phyloP scores from a whole-genome alignment of 176 grass and related monocot genomes.

The Stipa capillata region DNA sequence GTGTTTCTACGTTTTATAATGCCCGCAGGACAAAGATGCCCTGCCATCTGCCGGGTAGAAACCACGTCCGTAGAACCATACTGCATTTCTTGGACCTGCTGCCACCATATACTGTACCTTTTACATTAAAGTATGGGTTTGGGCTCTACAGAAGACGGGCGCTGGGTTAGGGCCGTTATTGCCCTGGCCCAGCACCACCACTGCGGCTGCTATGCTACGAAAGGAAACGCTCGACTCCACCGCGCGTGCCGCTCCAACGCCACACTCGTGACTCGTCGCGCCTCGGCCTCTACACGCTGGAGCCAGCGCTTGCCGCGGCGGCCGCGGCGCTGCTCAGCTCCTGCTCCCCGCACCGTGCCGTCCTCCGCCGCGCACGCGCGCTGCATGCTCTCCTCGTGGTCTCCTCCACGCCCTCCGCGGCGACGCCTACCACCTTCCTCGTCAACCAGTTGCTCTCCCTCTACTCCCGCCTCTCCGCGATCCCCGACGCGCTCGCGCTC shows the following conservation, averaged over 20 bases:
- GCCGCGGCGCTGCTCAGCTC: conserved; percentile 43
- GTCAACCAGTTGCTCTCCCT: conserved; percentile 74
- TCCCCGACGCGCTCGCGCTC: conserved; percentile 53
- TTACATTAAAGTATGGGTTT: no score
- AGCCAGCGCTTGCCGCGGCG: conserved; percentile 44
- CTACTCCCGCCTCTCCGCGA: conserved; percentile 39
- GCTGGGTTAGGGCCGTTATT: no score
- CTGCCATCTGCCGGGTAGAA: no score
- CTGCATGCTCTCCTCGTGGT: conserved; percentile 63
- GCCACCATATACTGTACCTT: no score
- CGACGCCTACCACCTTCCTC: conserved; percentile 41
- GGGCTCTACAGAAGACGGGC: no score
- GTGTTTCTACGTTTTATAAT: no score
- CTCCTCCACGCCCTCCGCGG: conserved; percentile 24
- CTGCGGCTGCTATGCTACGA: not conserved
- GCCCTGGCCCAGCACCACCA: no score
- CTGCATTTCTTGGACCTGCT: no score
- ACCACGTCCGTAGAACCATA: no score
- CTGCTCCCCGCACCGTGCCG: conserved; percentile 3
- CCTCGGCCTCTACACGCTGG: conserved; percentile 22
- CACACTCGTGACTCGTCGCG: not conserved
- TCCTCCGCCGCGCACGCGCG: conserved; percentile 47
- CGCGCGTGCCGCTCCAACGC: conserved; percentile 11
- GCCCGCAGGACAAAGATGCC: no score
- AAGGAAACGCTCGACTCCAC: not conserved